These are phyloP conservation scores for Candida ulmi DNA, from an alignment of 805 yeast species.

Conservation along the genomic window DNA sequence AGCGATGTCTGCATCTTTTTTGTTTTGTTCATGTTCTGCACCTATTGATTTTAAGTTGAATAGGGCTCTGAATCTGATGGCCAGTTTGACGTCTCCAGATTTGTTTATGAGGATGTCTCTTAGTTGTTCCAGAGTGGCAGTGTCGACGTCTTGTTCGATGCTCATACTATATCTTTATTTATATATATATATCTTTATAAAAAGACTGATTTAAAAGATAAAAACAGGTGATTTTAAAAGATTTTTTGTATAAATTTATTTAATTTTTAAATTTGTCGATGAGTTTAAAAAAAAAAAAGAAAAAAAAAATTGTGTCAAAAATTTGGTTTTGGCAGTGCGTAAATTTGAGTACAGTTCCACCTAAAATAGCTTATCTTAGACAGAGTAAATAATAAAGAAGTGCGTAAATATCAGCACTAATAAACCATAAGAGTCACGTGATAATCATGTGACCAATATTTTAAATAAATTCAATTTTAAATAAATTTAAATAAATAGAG, in stretches of 20 bases:
- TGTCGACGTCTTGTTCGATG: constrained; percentile 26
- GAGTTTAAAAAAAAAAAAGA: constrained; percentile 2
- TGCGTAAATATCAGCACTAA: constrained; percentile 1
- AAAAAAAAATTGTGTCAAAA: not conserved
- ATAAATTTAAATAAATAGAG: no score
- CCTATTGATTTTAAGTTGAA: constrained; percentile 88
- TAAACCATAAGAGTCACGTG: no score
- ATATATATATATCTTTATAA: no score
- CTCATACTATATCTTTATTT: no score
- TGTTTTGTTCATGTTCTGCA: constrained; percentile 52
- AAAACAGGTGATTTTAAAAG: not conserved
- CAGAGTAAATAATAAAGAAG: not conserved
- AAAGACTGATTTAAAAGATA: no score
- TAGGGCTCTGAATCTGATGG: constrained; percentile 88
- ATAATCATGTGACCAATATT: no score
- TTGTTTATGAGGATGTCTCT: constrained; percentile 66
- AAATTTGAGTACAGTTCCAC: not conserved
- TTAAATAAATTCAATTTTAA: no score
- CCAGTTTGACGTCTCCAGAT: constrained; percentile 65
- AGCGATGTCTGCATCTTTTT: constrained; percentile 55
- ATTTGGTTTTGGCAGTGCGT: not conserved
- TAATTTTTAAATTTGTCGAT: not conserved
- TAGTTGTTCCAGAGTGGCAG: constrained; percentile 51
- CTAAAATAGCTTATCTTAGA: no score
- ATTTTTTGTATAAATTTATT: not conserved